phyloP scores from a whole-genome alignment of 257 asterid species.

The Nicotiana knightiana region DNA sequence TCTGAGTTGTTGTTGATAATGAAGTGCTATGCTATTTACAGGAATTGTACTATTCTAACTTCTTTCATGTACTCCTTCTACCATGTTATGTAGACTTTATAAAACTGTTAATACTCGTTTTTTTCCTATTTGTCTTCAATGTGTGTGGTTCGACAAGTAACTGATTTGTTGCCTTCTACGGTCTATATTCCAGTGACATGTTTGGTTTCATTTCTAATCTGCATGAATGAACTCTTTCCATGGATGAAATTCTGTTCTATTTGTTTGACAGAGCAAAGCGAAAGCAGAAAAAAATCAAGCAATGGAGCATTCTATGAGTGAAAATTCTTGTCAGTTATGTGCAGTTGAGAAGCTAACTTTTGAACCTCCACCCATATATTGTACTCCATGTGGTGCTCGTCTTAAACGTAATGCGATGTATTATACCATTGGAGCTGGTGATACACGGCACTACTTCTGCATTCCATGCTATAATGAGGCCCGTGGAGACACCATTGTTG shows the following conservation, averaged over 20 bases:
- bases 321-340: conserved; percentile 96
- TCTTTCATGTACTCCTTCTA: neutral
- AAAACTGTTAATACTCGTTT: neutral
- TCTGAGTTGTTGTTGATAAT: neutral
- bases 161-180: neutral
- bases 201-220: neutral
- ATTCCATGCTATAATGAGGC: conserved; percentile 81
- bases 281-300: conserved; percentile 94
- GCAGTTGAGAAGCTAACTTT: conserved; percentile 95
- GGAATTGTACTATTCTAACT: neutral
- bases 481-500: conserved; percentile 78
- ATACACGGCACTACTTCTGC: conserved; percentile 84
- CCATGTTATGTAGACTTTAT: neutral
- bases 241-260: neutral
- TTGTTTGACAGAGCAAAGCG: conserved; percentile 74
- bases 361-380: conserved; percentile 96
- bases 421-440: conserved; percentile 87
- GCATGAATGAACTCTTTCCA: neutral
- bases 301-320: conserved; percentile 86
- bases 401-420: conserved; percentile 90
- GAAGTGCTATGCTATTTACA: neutral
- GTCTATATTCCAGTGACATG: neutral
- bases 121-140: neutral
- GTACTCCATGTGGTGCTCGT: conserved; percentile 93
- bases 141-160: neutral